phyloP scores from a whole-genome alignment of 768 basidiomycete genomes.

The Coprinellus aureogranulatus region DNA sequence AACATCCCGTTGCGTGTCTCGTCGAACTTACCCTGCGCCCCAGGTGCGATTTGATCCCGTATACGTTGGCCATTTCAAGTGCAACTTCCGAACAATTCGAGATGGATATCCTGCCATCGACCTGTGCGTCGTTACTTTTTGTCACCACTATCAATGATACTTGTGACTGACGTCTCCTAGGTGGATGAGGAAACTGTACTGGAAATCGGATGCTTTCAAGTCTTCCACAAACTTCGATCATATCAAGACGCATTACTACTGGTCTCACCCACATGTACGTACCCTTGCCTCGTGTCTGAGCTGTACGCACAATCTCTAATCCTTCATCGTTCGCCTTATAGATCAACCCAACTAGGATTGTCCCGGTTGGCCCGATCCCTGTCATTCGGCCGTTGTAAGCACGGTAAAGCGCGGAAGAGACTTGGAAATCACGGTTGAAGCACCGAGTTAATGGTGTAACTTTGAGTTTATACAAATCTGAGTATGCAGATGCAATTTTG shows the following conservation, averaged over 20 bases:
- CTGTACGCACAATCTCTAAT: background rate
- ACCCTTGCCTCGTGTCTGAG: background rate
- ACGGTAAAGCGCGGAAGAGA: too few relatives aligned
- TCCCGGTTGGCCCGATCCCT: slow-evolving; percentile 73
- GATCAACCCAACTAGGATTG: slow-evolving; percentile 78
- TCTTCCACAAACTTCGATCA: slow-evolving; percentile 89
- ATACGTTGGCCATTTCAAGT: slow-evolving; percentile 92
- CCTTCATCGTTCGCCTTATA: slow-evolving; percentile 25
- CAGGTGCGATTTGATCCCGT: slow-evolving; percentile 88
- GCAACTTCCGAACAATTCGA: slow-evolving; percentile 83
- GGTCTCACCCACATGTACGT: slow-evolving; percentile 56
- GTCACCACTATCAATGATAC: background rate
- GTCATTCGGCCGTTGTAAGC: slow-evolving; percentile 56
- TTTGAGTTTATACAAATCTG: too few relatives aligned
- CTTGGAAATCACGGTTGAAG: too few relatives aligned
- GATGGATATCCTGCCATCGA: slow-evolving; percentile 85
- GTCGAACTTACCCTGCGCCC: background rate
- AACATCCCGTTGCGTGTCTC: background rate
- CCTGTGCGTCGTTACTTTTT: slow-evolving; percentile 33
- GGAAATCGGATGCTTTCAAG: slow-evolving; percentile 86
- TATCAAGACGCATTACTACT: slow-evolving; percentile 76
- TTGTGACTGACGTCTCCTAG: slow-evolving; percentile 26
- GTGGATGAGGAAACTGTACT: slow-evolving; percentile 88
- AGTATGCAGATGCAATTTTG: too few relatives aligned
- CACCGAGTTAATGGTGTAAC: too few relatives aligned